Evolutionary conservation across 306 rosid genomes (phyloP), one percentile per base, ranked within the genome.

Genomic region (Leucaena leucocephala): DNA sequence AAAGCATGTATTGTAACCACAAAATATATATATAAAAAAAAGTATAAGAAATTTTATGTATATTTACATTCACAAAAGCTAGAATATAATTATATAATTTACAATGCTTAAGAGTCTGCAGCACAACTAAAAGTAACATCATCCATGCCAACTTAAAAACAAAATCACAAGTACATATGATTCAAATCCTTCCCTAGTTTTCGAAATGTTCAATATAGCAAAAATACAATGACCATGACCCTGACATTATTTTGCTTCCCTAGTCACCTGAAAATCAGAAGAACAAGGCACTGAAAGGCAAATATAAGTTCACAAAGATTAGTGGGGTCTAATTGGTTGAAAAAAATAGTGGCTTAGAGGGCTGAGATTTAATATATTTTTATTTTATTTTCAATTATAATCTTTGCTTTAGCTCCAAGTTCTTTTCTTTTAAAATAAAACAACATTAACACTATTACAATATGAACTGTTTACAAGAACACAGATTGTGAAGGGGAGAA

Each of bases 241-340:
- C 39, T 54, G 50, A 49, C 66, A 15, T 71, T 81, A 81, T 68
- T 75, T 49, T 77, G 78, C 77, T 78, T 55, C 52, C 70, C 71
- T 61, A 42, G 85, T 79, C 76, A 63, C 76, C 88, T 72, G 83
- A 21, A 72, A 83, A 76, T 40, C 69, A 75, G 63, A 78, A 79
- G 1, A 9, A 68, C 50, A 36, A 61, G 5, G 15, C 14, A 22
- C 16, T 11, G 43, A 61, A 52, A 49, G 78, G 0, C 34, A 74
- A 46, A 42, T 40, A 75, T 3, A 46, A 6, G 19, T 2, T 21
- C 33, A 44, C 5, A 43, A 42, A n/a, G 9, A 44, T 68, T 12
- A 6, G 39, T 10, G 33, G 75, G 0, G 43, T 34, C 45, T 16
- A 16, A 16, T 34, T 71, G 49, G 43, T 39, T 22, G 35, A 38